phyloP scores from a whole-genome alignment of 1,284 basidiomycete genomes.

The Tylopilus sp. region DNA sequence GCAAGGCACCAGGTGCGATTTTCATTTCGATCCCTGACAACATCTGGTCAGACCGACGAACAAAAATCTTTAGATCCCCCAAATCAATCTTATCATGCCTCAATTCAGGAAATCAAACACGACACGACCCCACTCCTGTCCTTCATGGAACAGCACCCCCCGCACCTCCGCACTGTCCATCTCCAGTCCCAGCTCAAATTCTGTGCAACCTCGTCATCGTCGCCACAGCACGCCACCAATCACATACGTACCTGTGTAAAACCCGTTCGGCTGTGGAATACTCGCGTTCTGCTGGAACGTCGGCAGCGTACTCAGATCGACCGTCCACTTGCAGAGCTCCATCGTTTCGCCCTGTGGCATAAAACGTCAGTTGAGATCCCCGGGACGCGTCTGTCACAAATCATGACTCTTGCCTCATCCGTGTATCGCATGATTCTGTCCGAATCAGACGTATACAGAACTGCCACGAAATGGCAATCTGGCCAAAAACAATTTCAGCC shows the following conservation, averaged over 20 bases:
- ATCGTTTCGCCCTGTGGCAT: constrained; percentile 53
- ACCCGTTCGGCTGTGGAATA: constrained; percentile 52
- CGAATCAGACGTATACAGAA: constrained; percentile 69
- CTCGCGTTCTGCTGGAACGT: constrained; percentile 68
- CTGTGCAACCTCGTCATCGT: constrained; percentile 33
- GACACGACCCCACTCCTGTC: constrained; percentile 71
- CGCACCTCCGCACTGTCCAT: constrained; percentile 79
- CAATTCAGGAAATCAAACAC: constrained; percentile 47
- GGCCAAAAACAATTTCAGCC: constrained; percentile 9
- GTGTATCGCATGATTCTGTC: constrained; percentile 75
- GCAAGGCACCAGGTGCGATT: constrained; percentile 7
- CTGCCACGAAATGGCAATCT: constrained; percentile 76
- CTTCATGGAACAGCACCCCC: constrained; percentile 67
- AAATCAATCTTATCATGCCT: constrained; percentile 1
- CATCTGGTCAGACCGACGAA: constrained; percentile 2
- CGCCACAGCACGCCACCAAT: not conserved
- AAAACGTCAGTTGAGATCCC: constrained; percentile 17
- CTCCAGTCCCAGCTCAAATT: constrained; percentile 78
- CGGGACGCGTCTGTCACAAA: constrained; percentile 14
- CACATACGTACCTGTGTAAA: constrained; percentile 63
- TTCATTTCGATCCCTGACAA: constrained; percentile 4
- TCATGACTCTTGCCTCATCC: constrained; percentile 51
- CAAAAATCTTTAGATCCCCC: not conserved
- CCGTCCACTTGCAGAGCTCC: constrained; percentile 83
- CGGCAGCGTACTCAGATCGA: constrained; percentile 71